These are phyloP conservation scores for Kingdonia uniflora DNA, from an alignment of 164 flowering plant genomes.

Conservation along the genomic window DNA sequence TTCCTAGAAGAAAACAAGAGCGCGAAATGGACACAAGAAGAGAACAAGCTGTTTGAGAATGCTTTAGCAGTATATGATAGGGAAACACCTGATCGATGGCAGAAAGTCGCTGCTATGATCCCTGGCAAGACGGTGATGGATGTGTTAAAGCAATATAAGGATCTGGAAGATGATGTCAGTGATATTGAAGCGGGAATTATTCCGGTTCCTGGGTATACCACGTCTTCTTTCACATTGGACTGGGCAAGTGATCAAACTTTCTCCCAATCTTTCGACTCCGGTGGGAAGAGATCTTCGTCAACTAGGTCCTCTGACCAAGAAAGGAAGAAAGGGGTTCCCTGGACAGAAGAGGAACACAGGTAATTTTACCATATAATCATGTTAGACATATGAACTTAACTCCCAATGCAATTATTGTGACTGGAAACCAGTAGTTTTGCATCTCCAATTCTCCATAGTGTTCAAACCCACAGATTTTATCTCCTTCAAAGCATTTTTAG, in stretches of 20 bases:
- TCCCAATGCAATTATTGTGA: too few relatives aligned
- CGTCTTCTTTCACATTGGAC: slow-evolving; percentile 42
- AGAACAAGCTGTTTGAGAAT: slow-evolving; percentile 66
- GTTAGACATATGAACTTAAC: background rate
- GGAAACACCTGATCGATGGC: slow-evolving; percentile 68
- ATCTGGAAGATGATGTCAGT: slow-evolving; percentile 57
- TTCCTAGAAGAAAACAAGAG: slow-evolving; percentile 32
- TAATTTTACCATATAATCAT: slow-evolving; percentile 7
- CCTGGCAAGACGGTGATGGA: slow-evolving; percentile 64
- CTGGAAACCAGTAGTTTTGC: too few relatives aligned
- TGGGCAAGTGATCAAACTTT: slow-evolving; percentile 29
- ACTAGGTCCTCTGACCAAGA: slow-evolving; percentile 47
- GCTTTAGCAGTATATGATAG: slow-evolving; percentile 55
- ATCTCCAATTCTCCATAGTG: too few relatives aligned
- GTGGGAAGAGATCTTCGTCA: slow-evolving; percentile 30
- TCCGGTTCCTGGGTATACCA: slow-evolving; percentile 48
- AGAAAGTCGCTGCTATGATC: slow-evolving; percentile 50
- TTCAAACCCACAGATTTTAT: too few relatives aligned
- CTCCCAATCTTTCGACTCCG: slow-evolving; percentile 18
- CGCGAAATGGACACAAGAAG: slow-evolving; percentile 58
- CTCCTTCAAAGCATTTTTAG: too few relatives aligned
- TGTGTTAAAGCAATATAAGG: slow-evolving; percentile 49
- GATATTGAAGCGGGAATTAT: slow-evolving; percentile 66
- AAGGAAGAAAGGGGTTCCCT: slow-evolving; percentile 76
- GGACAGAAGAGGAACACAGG: slow-evolving; percentile 90